Conservation (phyloP, 495 filamentous ascomycete genomes). For the Neurospora sp. region DNA sequence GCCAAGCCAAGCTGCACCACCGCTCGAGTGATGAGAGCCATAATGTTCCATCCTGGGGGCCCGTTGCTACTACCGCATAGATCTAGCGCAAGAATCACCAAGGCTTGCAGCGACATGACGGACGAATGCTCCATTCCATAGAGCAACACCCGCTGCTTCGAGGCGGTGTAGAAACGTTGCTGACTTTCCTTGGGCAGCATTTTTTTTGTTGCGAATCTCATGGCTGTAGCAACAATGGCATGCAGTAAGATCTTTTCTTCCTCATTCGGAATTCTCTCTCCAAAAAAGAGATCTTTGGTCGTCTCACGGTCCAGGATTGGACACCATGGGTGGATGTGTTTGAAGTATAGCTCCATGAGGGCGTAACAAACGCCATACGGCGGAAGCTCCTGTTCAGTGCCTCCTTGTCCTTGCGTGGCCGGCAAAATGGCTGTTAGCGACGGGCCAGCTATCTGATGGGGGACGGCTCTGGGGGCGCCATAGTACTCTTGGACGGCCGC, state of each 20-base stretch:
- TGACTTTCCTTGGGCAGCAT: conserved; percentile 61
- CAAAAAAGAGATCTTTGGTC: conserved; percentile 74
- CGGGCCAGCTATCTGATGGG: conserved; percentile 2
- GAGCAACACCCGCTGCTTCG: conserved; percentile 75
- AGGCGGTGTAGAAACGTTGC: conserved; percentile 62
- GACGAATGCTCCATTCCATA: conserved; percentile 81
- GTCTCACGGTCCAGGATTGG: conserved; percentile 75
- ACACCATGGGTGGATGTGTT: conserved; percentile 85
- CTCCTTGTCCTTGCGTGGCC: conserved; percentile 26
- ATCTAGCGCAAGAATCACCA: conserved; percentile 74
- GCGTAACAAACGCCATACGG: conserved; percentile 78
- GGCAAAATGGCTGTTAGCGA: conserved; percentile 35
- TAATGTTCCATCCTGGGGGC: conserved; percentile 78
- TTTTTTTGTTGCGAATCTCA: conserved; percentile 68
- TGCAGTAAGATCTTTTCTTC: conserved; percentile 74
- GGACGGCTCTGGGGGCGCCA: conserved; percentile 8
- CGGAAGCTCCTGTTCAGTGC: conserved; percentile 64
- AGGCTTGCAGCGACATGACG: conserved; percentile 74
- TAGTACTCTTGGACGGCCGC: conserved; percentile 37
- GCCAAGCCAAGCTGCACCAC: conserved; percentile 78
- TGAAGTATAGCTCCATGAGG: conserved; percentile 78
- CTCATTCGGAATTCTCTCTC: conserved; percentile 61
- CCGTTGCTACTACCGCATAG: conserved; percentile 73
- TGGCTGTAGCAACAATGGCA: conserved; percentile 74
- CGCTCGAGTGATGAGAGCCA: conserved; percentile 75